These are phyloP conservation scores for Citrullus colocynthis DNA, from an alignment of 306 rosid species.

Conservation along the genomic window DNA sequence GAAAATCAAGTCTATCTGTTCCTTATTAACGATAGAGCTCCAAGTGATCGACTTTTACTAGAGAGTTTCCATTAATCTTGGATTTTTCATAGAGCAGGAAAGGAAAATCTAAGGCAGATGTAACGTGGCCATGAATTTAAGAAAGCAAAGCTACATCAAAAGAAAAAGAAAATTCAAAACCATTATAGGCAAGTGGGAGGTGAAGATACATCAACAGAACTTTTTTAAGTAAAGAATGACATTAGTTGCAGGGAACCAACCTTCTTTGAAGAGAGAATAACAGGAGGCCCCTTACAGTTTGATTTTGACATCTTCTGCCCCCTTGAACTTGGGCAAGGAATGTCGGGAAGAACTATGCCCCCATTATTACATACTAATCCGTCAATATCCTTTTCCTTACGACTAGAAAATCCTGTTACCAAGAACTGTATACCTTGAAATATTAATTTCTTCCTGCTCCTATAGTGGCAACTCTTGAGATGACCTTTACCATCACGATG, in stretches of 20 bases:
- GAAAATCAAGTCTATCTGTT: not conserved
- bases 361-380: slow-evolving; percentile 54
- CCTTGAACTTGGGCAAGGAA: slow-evolving; percentile 51
- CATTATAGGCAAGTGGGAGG: not conserved
- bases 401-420: slow-evolving; percentile 64
- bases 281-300: slow-evolving; percentile 34
- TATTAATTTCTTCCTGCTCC: slow-evolving; percentile 26
- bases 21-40: not conserved
- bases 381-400: slow-evolving; percentile 46
- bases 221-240: not conserved
- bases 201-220: not conserved
- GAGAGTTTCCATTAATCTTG: not conserved
- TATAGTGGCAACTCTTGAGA: slow-evolving; percentile 19
- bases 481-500: slow-evolving; percentile 17
- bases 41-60: not conserved
- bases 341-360: slow-evolving; percentile 51
- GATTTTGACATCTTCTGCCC: slow-evolving; percentile 28
- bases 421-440: slow-evolving; percentile 67
- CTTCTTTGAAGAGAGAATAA: slow-evolving; percentile 59
- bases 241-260: slow-evolving; percentile 22
- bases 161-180: not conserved
- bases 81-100: not conserved
- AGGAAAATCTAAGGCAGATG: not conserved
- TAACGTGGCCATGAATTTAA: not conserved
- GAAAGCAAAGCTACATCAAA: not conserved